These are phyloP conservation scores for Draba incana DNA, from an alignment of 345 rosid species.

Conservation along the genomic window DNA sequence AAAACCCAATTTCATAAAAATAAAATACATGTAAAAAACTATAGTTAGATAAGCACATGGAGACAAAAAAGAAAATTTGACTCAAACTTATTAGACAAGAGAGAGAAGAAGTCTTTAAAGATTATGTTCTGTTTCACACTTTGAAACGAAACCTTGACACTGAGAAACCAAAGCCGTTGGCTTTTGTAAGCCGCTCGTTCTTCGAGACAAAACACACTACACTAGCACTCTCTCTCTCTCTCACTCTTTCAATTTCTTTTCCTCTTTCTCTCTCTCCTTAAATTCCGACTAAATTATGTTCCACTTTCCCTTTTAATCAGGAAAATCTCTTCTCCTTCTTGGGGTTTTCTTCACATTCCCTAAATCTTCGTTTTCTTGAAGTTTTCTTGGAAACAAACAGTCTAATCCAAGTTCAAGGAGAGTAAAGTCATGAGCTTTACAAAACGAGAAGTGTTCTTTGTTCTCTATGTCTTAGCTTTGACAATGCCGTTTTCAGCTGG, in stretches of 20 bases:
- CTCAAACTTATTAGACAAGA: neutral
- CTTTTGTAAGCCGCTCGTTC: slow-evolving; percentile 45
- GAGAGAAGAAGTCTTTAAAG: slow-evolving; percentile 34
- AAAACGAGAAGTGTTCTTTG: slow-evolving; percentile 41
- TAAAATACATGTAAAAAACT: slow-evolving; percentile 26
- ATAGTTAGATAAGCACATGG: slow-evolving; percentile 24
- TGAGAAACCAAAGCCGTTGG: slow-evolving; percentile 39
- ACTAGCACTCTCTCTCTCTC: neutral
- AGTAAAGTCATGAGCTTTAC: slow-evolving; percentile 48
- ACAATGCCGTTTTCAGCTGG: slow-evolving; percentile 53
- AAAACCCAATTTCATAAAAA: neutral
- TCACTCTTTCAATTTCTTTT: slow-evolving; percentile 18
- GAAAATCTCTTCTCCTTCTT: slow-evolving; percentile 25
- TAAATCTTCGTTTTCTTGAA: neutral
- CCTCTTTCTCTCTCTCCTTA: slow-evolving; percentile 40
- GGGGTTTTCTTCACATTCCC: slow-evolving; percentile 18
- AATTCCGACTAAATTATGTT: slow-evolving; percentile 35
- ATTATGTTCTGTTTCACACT: slow-evolving; percentile 38
- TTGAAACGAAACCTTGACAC: slow-evolving; percentile 27
- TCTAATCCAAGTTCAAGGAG: slow-evolving; percentile 26
- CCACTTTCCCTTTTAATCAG: slow-evolving; percentile 44
- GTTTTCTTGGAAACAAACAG: slow-evolving; percentile 9
- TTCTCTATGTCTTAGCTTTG: slow-evolving; percentile 46
- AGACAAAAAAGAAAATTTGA: slow-evolving; percentile 23
- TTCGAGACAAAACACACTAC: slow-evolving; percentile 43